phyloP scores from a whole-genome alignment of 148 eudicot species.

The Diospyros lotus region DNA sequence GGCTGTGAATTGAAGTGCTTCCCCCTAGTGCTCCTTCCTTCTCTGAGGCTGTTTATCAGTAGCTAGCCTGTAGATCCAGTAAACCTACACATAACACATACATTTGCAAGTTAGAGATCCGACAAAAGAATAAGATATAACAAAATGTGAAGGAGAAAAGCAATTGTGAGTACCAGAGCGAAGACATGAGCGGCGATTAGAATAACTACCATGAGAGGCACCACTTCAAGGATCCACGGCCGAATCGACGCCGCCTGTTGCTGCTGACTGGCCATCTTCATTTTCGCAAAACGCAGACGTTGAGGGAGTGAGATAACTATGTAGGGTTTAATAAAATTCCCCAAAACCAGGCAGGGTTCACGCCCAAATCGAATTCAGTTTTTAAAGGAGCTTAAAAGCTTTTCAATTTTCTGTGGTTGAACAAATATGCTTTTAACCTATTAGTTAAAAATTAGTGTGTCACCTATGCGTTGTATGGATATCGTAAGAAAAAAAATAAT shows the following conservation, averaged over 20 bases:
- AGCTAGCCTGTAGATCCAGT: conserved; percentile 72
- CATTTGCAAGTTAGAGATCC: not conserved
- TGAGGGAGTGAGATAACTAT: too few species aligned
- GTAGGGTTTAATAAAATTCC: too few species aligned
- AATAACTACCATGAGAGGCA: conserved; percentile 35
- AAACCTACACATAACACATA: conserved; percentile 25
- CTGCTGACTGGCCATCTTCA: too few species aligned
- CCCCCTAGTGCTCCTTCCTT: conserved; percentile 40
- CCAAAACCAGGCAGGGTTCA: too few species aligned
- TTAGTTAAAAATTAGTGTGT: too few species aligned
- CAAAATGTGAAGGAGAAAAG: not conserved
- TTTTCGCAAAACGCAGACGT: too few species aligned
- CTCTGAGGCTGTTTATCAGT: conserved; percentile 53
- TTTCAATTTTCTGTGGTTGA: too few species aligned
- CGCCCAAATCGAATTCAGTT: too few species aligned
- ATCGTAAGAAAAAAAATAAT: too few species aligned
- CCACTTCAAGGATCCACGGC: conserved; percentile 36
- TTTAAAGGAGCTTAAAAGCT: too few species aligned
- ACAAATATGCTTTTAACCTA: too few species aligned
- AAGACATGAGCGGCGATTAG: conserved; percentile 41
- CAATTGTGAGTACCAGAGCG: conserved; percentile 27
- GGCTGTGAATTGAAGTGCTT: conserved; percentile 1
- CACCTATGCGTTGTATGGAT: too few species aligned
- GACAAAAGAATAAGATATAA: not conserved
- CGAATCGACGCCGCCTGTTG: conserved; percentile 12